Conservation (phyloP, 2,329 filamentous ascomycete genomes). For the Botrytis fragariae region DNA sequence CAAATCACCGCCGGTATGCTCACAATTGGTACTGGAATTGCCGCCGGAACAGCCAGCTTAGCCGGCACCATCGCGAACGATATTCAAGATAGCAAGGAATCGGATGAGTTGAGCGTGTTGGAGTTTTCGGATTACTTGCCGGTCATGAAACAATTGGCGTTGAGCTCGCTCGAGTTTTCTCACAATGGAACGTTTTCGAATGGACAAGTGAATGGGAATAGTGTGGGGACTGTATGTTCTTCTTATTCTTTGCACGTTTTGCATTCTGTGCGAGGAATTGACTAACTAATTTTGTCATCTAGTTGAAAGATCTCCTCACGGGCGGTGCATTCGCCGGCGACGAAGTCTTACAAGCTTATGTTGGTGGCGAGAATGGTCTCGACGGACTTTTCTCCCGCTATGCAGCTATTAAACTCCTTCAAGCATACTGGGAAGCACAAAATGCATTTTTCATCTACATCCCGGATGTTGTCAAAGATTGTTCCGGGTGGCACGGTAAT, state of each 20-base stretch:
- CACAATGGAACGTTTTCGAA: neutral
- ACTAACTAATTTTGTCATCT: neutral
- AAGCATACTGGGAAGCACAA: constrained; percentile 2
- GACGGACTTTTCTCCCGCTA: neutral
- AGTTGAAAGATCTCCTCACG: neutral
- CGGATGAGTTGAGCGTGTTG: neutral
- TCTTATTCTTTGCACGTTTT: neutral
- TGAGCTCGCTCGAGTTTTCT: neutral
- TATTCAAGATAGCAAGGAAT: neutral
- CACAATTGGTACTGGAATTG: neutral
- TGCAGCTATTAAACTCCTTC: neutral
- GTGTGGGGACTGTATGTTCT: neutral
- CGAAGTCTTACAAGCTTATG: neutral
- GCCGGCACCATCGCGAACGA: neutral
- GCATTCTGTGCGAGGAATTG: no score
- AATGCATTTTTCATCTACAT: constrained; percentile 6
- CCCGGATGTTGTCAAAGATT: neutral
- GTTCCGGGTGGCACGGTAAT: neutral
- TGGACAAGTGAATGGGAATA: neutral
- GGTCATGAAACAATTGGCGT: neutral
- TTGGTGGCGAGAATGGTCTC: neutral
- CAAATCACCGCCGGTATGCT: neutral
- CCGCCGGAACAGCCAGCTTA: neutral
- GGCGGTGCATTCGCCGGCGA: neutral
- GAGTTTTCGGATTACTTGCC: neutral